phyloP scores from a whole-genome alignment of 805 yeast species.

The Isabelozyma pseudorhagii region DNA sequence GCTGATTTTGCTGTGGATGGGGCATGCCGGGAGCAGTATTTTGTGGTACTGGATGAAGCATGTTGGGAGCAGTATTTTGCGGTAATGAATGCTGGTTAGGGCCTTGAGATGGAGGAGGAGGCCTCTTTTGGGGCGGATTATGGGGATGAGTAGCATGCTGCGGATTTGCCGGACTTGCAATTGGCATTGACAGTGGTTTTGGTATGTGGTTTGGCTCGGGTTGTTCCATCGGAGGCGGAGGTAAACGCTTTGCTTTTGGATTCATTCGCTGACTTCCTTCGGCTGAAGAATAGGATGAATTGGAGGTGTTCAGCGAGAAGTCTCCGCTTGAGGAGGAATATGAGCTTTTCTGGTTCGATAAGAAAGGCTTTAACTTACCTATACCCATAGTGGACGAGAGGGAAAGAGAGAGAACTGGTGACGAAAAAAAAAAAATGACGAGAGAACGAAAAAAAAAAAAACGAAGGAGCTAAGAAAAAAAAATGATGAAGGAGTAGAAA shows the following conservation, averaged over 20 bases:
- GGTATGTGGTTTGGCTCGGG: background rate
- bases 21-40: background rate
- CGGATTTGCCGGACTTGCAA: background rate
- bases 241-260: background rate
- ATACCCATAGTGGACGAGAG: background rate
- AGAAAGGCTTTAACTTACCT: background rate
- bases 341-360: background rate
- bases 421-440: background rate
- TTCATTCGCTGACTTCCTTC: conserved; percentile 11
- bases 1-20: background rate
- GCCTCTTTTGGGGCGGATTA: too few species aligned
- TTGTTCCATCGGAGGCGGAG: background rate
- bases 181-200: background rate
- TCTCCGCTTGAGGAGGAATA: conserved; percentile 27
- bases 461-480: too few species aligned
- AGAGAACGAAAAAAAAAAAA: too few species aligned
- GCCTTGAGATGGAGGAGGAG: too few species aligned
- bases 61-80: too few species aligned
- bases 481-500: background rate
- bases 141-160: background rate
- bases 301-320: conserved; percentile 29
- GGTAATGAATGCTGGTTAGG: too few species aligned
- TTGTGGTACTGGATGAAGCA: background rate
- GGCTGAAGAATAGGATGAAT: conserved; percentile 26
- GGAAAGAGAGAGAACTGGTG: background rate